Base-by-base conservation (phyloP, 2,329 filamentous ascomycete genomes). In the Periglandula ipomoeae region DNA sequence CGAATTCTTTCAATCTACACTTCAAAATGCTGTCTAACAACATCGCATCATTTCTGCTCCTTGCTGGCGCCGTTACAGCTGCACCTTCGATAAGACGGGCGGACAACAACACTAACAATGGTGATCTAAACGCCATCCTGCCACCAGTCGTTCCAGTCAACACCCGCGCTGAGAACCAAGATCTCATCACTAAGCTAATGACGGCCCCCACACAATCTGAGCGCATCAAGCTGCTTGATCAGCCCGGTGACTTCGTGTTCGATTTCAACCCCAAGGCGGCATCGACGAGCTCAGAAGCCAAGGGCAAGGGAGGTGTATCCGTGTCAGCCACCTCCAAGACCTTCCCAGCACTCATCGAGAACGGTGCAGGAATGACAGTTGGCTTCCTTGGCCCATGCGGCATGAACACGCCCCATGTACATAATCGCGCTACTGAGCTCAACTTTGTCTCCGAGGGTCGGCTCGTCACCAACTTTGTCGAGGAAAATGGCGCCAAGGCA, bases 311-410 rank as follows among this genome's bases (percentile, higher is more conserved):
- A 10, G 72, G 72, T 20, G 47, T 56, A 26, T 56, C 61, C 34
- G 50, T 70, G 27, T 60, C 67, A 6, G 70, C 73, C 34, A 70
- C 70, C 44, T 61, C 72, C 46, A 66, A 68, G 53, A 72, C 70
- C 23, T 74, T 76, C 61, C 74, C 73, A 0, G 70, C 72, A n/a
- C 66, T 78, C 17, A 68, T 74, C 48, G 69, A 70, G 50, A 73
- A 69, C 24, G 69, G 68, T 23, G 65, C 67, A 17, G 65, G 65
- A 50, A 73, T 73, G 65, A 70, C 71, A 2, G 61, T 76, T 17
- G 74, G 70, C 40, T 74, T 73, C 61, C 61, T 76, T 46, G 69
- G 68, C 17, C 66, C 65, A 24, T 78, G 73, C 59, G 73, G 70
- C 49, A 71, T 77, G 59, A 75, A 74, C 61, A 75, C 70, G 4